A percentile compares a stretch with the other conserved stretches of the same genome.
Evolutionary conservation across 2,329 filamentous ascomycete species (phyloP).

Genomic region (Pestalotiopsis sp.): DNA sequence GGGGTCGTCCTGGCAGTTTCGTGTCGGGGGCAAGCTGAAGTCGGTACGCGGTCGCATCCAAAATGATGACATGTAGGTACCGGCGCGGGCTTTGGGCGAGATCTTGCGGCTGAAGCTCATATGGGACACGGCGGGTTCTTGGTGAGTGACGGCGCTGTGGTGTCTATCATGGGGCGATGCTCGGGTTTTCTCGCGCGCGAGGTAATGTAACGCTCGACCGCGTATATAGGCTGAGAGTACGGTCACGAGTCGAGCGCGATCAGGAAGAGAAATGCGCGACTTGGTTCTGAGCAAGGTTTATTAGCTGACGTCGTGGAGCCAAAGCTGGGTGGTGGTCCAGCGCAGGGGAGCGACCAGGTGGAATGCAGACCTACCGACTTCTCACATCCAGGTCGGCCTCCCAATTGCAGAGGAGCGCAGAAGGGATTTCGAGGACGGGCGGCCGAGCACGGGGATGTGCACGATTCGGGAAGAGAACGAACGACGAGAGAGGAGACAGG

Average conservation of each 20-base stretch:
- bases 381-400: neutral
- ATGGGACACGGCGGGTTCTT: neutral
- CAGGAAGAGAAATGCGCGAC: neutral
- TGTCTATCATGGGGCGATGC: neutral
- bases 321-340: neutral
- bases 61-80: neutral
- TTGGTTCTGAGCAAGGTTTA: neutral
- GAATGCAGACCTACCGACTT: neutral
- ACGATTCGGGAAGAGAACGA: neutral
- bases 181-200: neutral
- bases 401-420: neutral
- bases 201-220: neutral
- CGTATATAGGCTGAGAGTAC: neutral
- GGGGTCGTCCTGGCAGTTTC: neutral
- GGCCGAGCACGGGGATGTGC: neutral
- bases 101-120: neutral
- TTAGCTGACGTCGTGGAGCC: neutral
- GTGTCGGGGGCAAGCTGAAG: neutral
- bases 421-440: neutral
- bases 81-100: neutral
- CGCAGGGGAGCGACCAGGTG: neutral
- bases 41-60: neutral
- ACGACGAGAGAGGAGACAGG: neutral
- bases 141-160: neutral
- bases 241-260: neutral